Base-by-base conservation (phyloP, 331 rosid genomes). In the Pyracantha coccinea region DNA sequence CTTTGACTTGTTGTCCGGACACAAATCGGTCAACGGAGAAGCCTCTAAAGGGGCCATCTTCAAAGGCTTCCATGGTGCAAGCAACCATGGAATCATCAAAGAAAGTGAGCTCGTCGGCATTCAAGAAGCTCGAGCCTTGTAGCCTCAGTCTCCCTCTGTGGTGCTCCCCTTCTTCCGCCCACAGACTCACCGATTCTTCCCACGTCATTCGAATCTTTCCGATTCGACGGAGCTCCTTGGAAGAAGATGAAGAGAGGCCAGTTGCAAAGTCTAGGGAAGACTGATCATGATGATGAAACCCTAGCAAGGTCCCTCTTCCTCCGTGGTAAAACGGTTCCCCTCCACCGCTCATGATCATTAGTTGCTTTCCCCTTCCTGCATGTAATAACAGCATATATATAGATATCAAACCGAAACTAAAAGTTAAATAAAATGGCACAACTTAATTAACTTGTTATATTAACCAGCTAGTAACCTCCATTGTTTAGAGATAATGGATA, bases 141-240 rank as follows among this genome's bases (percentile, higher is more conserved):
- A 95, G 66, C 84, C 68, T 89, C 70, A 95, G 87, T 61, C 97
- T 64, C 25, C 99, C 99, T 61, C 93, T 86, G 21, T 83, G 88
- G 17, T 82, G 20, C 57, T 95, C 97, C 21, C 97, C 96, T 77
- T 92, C 99, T 82, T 92, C 99, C 0, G 85, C 91, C 99, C 99
- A 95, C 61, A 95, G 80, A 75, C 81, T 92, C 82, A 92, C 92
- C 1, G 92, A 95, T 68, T 95, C 97, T 68, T 95, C 99, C 99
- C 99, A 92, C 19, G 83, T 76, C 97, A 92, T 90, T 60, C 92
- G 76, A 77, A 92, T 83, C 84, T 89, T 95, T 10, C 97, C 99
- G 13, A 95, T 92, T 73, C 99, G 84, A 54, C 96, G 83, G 9
- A 94, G 71, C 45, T 91, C 98, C 83, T 75, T 89, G 0, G 86